Evolutionary conservation across 2,329 filamentous ascomycete genomes (phyloP).

Genomic region (Nemania abortiva): DNA sequence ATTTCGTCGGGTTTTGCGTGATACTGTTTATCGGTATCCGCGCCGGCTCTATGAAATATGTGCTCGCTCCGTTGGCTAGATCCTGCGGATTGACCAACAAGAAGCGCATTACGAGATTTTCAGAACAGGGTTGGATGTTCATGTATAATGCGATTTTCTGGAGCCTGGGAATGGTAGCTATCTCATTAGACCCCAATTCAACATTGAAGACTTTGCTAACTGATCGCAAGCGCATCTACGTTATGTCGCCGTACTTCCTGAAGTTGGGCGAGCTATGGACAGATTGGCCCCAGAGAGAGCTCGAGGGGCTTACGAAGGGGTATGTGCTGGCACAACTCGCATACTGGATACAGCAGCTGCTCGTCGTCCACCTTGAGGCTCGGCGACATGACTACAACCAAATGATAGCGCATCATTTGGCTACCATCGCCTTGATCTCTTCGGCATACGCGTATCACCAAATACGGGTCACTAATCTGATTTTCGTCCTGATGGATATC

Average conservation of each 20-base stretch:
- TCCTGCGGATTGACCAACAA: slow-evolving; percentile 76
- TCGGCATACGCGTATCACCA: slow-evolving; percentile 87
- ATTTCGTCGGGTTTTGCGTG: slow-evolving; percentile 80
- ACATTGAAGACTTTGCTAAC: slow-evolving; percentile 8
- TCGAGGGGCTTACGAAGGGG: slow-evolving; percentile 80
- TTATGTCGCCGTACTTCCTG: slow-evolving; percentile 80
- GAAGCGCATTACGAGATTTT: slow-evolving; percentile 84
- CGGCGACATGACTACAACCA: slow-evolving; percentile 92
- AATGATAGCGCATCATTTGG: slow-evolving; percentile 93
- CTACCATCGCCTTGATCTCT: slow-evolving; percentile 83
- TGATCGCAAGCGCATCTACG: slow-evolving; percentile 76
- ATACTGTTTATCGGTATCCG: slow-evolving; percentile 87
- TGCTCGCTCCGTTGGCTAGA: slow-evolving; percentile 82
- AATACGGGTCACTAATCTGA: slow-evolving; percentile 86
- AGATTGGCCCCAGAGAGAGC: slow-evolving; percentile 82
- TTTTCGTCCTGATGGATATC: slow-evolving; percentile 91
- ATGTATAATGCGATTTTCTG: slow-evolving; percentile 86
- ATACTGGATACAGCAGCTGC: slow-evolving; percentile 92
- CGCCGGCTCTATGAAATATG: slow-evolving; percentile 85
- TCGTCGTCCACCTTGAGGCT: slow-evolving; percentile 94
- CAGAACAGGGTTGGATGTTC: slow-evolving; percentile 91
- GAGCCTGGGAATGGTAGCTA: slow-evolving; percentile 80
- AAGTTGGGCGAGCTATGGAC: slow-evolving; percentile 83
- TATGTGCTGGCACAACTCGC: slow-evolving; percentile 92
- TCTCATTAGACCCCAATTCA: slow-evolving; percentile 6